These are phyloP conservation scores for Sporothrix phasma DNA, from an alignment of 2,329 filamentous ascomycete species.

Conservation along the genomic window DNA sequence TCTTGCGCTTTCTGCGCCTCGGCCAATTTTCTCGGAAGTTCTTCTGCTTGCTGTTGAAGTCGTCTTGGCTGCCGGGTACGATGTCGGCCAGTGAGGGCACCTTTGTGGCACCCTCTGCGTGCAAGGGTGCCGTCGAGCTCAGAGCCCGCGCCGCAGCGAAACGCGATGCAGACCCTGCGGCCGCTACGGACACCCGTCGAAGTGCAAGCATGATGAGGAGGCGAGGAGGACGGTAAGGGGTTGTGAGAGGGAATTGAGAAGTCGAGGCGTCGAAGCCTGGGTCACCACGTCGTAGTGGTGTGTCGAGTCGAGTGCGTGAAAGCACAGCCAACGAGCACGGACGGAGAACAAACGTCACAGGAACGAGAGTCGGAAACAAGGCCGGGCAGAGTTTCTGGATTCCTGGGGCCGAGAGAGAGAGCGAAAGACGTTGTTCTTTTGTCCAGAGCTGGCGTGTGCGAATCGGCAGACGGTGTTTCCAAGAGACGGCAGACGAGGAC, in stretches of 20 bases:
- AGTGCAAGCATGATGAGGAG: conserved; percentile 31
- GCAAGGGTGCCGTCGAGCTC: conserved; percentile 39
- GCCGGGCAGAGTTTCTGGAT: neutral
- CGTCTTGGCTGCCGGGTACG: conserved; percentile 56
- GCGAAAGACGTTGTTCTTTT: neutral
- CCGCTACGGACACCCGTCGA: neutral
- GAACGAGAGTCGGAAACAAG: neutral
- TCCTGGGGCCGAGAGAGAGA: too few relatives aligned
- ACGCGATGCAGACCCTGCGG: conserved; percentile 31
- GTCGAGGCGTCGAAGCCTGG: neutral
- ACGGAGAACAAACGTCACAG: neutral
- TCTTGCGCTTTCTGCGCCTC: conserved; percentile 71
- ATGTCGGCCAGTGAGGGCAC: conserved; percentile 82
- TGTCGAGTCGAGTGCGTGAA: neutral
- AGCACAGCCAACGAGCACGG: neutral
- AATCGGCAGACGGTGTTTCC: neutral
- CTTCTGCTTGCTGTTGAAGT: conserved; percentile 76
- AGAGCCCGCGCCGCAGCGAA: conserved; percentile 36
- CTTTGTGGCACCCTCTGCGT: conserved; percentile 17
- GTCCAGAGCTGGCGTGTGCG: neutral
- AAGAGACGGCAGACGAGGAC: neutral
- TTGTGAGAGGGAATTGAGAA: neutral
- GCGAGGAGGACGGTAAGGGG: neutral
- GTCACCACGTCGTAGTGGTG: too few relatives aligned
- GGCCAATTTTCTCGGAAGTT: conserved; percentile 72